Base-by-base conservation (phyloP, 2,329 filamentous ascomycete species). In the Beauveria caledonica region DNA sequence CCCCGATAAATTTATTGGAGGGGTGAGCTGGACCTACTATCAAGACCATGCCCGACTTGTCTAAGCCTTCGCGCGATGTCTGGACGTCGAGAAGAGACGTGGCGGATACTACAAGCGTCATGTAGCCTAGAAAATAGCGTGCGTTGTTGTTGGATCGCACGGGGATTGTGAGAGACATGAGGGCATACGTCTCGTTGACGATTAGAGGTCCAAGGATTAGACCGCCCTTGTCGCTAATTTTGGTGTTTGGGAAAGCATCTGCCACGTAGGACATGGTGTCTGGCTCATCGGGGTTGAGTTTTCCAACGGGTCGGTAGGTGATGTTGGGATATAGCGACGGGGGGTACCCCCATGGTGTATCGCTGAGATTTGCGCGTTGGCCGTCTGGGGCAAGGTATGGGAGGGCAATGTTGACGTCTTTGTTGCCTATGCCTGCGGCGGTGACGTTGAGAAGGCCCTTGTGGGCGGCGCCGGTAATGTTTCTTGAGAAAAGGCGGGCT, bases 131-230 rank as follows among this genome's bases (percentile, higher is more conserved):
- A 1, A 93, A 82, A 64, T 88, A 85, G 3, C 75, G 75, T 46
- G 74, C 71, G 3, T 81, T 80, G 2, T 80, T 78, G 65, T 86
- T 88, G 69, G 88, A 86, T 62, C 89, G 81, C 56, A 97, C 84
- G 0, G 92, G 90, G 15, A 93, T 75, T 0, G 92, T 96, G 62
- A 96, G 77, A 3, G 92, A 96, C 15, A 96, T 71, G 11, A 97
- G 76, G 27, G 90, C 89, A 64, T 88, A 89, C 0, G 85, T 84
- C 51, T 82, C 76, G 69, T 96, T 94, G 64, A 94, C 73, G 27
- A 83, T 77, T 60, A 90, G 78, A 0, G 92, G 92, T 0, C 92
- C 92, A 0, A 94, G 79, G 2, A 96, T 74, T n/a, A 96, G 76
- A 1, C 85, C 84, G 51, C 72, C 77, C 56, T 77, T 76, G 56